Percentiles rank a stretch among this genome's conserved stretches.
These are phyloP conservation scores for Micractinium conductrix DNA, from an alignment of 139 green algal genomes.

Conservation along the genomic window DNA sequence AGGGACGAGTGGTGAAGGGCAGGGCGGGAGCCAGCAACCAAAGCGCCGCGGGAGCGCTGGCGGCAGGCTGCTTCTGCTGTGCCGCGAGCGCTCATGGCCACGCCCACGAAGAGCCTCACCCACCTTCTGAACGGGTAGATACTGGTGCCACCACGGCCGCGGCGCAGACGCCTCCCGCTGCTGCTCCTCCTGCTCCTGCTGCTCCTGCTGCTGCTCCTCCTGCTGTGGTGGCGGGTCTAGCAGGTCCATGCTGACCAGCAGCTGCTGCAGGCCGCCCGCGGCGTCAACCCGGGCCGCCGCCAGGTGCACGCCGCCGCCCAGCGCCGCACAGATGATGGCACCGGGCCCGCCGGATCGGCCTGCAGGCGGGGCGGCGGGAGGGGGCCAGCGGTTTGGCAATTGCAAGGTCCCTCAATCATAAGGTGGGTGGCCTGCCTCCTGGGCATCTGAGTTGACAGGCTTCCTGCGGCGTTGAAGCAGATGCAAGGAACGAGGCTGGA, in stretches of 20 bases:
- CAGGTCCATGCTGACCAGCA: constrained; percentile 28
- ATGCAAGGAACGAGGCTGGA: too few species aligned
- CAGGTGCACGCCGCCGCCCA: constrained; percentile 26
- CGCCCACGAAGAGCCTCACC: too few species aligned
- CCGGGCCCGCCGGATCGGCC: background rate
- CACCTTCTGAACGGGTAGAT: constrained; percentile 8
- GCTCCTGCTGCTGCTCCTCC: background rate
- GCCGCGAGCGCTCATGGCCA: too few species aligned
- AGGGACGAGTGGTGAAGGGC: too few species aligned
- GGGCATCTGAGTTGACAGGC: too few species aligned
- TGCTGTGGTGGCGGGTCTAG: constrained; percentile 15
- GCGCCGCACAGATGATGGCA: constrained; percentile 25
- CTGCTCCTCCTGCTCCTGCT: background rate
- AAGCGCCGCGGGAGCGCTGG: too few species aligned
- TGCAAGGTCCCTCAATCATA: too few species aligned
- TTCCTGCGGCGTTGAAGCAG: too few species aligned
- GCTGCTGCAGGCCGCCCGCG: background rate
- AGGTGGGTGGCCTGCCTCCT: too few species aligned
- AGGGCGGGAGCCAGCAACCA: too few species aligned
- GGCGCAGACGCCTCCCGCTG: background rate
- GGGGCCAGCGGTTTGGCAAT: background rate
- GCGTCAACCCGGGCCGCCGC: background rate
- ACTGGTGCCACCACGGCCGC: constrained; percentile 10
- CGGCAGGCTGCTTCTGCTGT: too few species aligned
- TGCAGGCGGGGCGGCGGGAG: background rate